Evolutionary conservation across 257 asterid genomes (phyloP).

Genomic region (Catharanthus roseus): DNA sequence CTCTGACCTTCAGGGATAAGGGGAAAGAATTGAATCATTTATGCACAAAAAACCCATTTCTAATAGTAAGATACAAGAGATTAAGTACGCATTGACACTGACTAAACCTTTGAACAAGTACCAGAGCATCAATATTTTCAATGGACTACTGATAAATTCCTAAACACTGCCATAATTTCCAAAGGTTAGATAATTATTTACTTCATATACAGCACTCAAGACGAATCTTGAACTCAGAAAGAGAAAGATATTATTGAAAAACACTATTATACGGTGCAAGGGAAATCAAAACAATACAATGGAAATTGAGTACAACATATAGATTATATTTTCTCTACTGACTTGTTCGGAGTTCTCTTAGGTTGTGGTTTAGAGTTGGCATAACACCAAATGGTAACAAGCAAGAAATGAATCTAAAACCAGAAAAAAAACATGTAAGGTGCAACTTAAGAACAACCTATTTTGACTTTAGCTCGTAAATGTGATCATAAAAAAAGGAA

Average conservation of each 20-base stretch:
- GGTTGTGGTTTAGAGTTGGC: not conserved
- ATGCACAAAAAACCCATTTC: not conserved
- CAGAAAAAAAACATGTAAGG: not conserved
- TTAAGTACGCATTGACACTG: not conserved
- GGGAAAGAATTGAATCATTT: not conserved
- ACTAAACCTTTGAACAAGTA: no score
- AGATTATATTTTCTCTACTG: not conserved
- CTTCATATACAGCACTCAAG: not conserved
- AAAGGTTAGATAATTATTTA: not conserved
- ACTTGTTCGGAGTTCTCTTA: not conserved
- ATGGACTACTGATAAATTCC: not conserved
- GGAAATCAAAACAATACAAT: not conserved
- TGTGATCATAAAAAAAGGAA: no score
- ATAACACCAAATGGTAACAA: not conserved
- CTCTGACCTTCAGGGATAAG: conserved; percentile 46
- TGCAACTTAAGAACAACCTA: not conserved
- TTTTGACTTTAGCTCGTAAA: no score
- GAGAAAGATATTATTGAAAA: not conserved
- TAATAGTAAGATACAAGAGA: not conserved
- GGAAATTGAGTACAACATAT: not conserved
- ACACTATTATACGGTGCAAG: no score
- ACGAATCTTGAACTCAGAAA: not conserved
- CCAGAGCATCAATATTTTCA: not conserved
- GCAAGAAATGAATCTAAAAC: not conserved
- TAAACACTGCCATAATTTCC: not conserved